These are phyloP conservation scores for Oenanthe sinensis DNA, from an alignment of 129 eudicot genomes.

Conservation along the genomic window DNA sequence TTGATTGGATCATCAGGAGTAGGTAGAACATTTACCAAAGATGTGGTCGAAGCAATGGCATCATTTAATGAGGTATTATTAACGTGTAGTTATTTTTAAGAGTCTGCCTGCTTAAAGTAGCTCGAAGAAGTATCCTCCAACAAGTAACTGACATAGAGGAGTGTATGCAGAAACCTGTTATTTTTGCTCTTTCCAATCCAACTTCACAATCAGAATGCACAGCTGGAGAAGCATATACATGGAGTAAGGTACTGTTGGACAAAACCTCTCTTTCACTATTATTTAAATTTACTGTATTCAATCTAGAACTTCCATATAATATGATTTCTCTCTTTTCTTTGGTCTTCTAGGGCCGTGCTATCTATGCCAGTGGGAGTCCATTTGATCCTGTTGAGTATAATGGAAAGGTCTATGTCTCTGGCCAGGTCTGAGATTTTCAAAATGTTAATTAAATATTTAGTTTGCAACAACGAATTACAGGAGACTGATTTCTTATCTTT, in stretches of 20 bases:
- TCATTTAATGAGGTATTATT: slow-evolving; percentile 66
- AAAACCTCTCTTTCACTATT: background rate
- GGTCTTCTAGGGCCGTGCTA: slow-evolving; percentile 68
- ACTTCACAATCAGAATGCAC: slow-evolving; percentile 98
- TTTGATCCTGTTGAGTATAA: slow-evolving; percentile 70
- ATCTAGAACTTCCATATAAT: background rate
- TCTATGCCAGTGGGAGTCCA: slow-evolving; percentile 96
- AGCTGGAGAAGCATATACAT: slow-evolving; percentile 87
- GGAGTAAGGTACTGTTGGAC: slow-evolving; percentile 69
- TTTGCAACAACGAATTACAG: background rate
- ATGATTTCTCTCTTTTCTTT: background rate
- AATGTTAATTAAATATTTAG: background rate
- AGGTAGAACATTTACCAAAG: slow-evolving; percentile 88
- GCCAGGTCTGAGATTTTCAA: slow-evolving; percentile 56
- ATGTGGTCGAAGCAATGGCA: slow-evolving; percentile 78
- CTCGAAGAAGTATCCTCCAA: background rate
- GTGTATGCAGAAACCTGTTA: slow-evolving; percentile 70
- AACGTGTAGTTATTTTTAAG: background rate
- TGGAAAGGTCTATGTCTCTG: slow-evolving; percentile 63
- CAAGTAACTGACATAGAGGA: slow-evolving; percentile 3
- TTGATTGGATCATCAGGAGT: slow-evolving; percentile 98
- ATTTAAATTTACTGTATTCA: background rate
- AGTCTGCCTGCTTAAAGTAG: background rate
- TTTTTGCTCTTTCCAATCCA: slow-evolving; percentile 94
- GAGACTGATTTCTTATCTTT: background rate